A percentile compares a stretch with the other conserved stretches of the same genome.
Evolutionary conservation across 2,329 filamentous ascomycete genomes (phyloP).

Genomic region (Ophiostoma montium): DNA sequence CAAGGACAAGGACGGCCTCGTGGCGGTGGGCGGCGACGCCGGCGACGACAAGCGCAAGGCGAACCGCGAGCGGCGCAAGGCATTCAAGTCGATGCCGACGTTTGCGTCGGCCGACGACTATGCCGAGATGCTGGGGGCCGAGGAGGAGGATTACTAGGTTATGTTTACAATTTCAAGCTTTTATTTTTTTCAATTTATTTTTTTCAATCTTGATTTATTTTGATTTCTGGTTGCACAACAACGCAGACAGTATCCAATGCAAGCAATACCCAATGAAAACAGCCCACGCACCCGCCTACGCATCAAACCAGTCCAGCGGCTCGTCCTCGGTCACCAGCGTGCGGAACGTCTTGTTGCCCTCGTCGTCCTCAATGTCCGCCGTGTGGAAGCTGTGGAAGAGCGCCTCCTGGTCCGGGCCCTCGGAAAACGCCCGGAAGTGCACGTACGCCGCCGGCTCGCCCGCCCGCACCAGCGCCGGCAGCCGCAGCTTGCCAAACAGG

Average conservation of each 20-base stretch:
- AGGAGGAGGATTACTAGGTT: conserved; percentile 39
- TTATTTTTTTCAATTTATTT: background rate
- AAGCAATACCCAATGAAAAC: no score
- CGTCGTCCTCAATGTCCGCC: conserved; percentile 25
- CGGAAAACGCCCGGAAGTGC: conserved; percentile 33
- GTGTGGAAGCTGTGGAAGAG: conserved; percentile 34
- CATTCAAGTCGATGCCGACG: conserved; percentile 76
- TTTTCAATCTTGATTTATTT: background rate
- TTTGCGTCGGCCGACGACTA: conserved; percentile 95
- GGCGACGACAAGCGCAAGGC: conserved; percentile 20
- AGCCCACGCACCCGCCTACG: conserved; percentile 17
- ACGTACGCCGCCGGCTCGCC: conserved; percentile 24
- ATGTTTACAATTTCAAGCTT: no score
- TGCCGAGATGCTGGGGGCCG: conserved; percentile 64
- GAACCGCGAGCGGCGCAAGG: conserved; percentile 56
- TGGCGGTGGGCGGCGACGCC: background rate
- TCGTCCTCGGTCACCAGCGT: conserved; percentile 34
- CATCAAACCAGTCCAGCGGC: conserved; percentile 40
- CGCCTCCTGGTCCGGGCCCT: conserved; percentile 25
- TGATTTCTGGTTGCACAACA: no score
- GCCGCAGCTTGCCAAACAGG: conserved; percentile 33
- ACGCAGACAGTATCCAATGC: no score
- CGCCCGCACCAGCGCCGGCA: conserved; percentile 25
- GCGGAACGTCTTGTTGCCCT: conserved; percentile 29
- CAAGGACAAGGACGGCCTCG: conserved; percentile 25